Evolutionary conservation across 1,139 yeast genomes (phyloP).

Genomic region (Pichia sp.): DNA sequence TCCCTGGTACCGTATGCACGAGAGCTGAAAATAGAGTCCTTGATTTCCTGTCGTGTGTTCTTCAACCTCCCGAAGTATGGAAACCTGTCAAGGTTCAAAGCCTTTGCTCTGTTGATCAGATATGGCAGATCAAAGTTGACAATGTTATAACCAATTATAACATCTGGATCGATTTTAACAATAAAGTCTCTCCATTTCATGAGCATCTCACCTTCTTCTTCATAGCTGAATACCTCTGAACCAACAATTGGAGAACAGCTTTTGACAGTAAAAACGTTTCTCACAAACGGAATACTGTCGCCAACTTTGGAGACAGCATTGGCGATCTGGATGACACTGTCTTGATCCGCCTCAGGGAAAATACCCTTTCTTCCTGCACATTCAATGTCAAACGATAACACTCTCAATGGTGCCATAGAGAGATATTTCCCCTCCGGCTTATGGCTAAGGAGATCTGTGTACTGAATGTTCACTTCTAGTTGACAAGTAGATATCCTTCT

Average conservation of each 20-base stretch:
- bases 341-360: conserved; percentile 91
- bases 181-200: conserved; percentile 83
- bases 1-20: conserved; percentile 97
- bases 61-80: conserved; percentile 83
- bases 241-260: conserved; percentile 94
- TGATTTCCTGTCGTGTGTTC: conserved; percentile 67
- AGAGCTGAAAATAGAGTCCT: conserved; percentile 82
- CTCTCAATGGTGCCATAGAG: conserved; percentile 88
- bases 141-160: conserved; percentile 92
- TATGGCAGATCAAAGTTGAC: conserved; percentile 95
- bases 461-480: conserved; percentile 70
- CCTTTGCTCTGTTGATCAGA: conserved; percentile 77
- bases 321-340: conserved; percentile 95
- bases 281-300: conserved; percentile 74
- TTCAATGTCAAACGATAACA: conserved; percentile 93
- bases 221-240: conserved; percentile 76
- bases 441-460: conserved; percentile 68
- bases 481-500: conserved; percentile 71
- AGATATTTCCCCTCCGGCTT: conserved; percentile 93
- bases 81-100: conserved; percentile 62
- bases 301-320: conserved; percentile 87
- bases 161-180: conserved; percentile 86
- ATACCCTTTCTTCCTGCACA: conserved; percentile 98
- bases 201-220: conserved; percentile 77
- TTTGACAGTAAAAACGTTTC: conserved; percentile 91